Conservation (phyloP, 257 asterid species). For the Datura wrightii region DNA sequence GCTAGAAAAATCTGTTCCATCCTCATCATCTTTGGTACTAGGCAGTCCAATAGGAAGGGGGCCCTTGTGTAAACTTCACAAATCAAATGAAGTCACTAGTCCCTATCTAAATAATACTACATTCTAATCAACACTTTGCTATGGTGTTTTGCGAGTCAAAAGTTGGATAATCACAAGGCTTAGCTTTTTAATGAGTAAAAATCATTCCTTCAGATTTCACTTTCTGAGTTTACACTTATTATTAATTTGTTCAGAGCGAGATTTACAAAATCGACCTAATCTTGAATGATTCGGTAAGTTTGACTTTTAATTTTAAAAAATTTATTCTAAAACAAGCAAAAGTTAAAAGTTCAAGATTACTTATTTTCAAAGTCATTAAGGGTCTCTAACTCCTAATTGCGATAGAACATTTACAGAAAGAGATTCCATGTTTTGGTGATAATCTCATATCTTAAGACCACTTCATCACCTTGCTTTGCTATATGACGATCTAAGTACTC, state of each 20-base stretch:
- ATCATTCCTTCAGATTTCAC: too few species aligned
- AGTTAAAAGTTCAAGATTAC: neutral
- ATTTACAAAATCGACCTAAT: too few species aligned
- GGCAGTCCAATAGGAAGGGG: neutral
- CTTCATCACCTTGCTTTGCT: neutral
- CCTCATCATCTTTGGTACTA: constrained; percentile 15
- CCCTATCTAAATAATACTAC: neutral
- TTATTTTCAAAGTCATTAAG: neutral
- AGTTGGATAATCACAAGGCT: neutral
- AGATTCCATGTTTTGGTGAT: neutral
- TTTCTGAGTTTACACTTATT: too few species aligned
- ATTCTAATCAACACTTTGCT: constrained; percentile 17
- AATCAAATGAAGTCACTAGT: neutral
- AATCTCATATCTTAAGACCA: neutral
- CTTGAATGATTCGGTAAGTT: too few species aligned
- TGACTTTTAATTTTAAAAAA: neutral
- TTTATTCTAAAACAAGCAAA: too few species aligned
- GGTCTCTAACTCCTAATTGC: neutral
- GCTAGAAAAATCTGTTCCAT: neutral
- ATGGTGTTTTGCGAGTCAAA: neutral
- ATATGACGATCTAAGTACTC: neutral
- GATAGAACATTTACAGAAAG: neutral
- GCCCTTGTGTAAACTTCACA: neutral
- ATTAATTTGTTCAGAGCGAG: accelerated
- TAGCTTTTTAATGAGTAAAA: neutral